Base-by-base conservation (phyloP, 1,284 basidiomycete species). In the Rhodotorula sp. region DNA sequence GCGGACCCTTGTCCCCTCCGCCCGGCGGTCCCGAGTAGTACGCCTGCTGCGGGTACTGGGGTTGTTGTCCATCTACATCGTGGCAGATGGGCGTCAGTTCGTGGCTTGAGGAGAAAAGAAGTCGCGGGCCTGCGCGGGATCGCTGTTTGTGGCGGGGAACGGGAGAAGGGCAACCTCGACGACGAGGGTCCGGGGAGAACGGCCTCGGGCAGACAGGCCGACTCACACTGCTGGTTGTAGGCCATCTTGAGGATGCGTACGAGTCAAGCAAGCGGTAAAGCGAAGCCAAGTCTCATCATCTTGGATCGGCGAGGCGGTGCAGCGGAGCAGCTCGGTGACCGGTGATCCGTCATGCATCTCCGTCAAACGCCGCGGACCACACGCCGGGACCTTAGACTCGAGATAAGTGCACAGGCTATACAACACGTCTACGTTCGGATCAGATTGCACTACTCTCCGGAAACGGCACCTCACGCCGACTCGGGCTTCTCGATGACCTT, bases 11-110 rank as follows among this genome's bases (percentile, higher is more conserved):
- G 34, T 56, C 65, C 26, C 59, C 67, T 23, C 60, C 57, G 19
- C 58, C 60, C n/a, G 23, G 43, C 34, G 50, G 31, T 16, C 62
- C 58, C 28, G 18, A 45, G 52, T 55, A 34, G 50, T 73, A 71
- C 1, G 69, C 69, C 57, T 70, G 69, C 31, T 63, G 72, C 14
- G 72, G 72, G 23, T 70, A 69, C 50, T 73, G 72, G 2, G 72
- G 69, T 38, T 71, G 66, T 71, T 31, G 14, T 3, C 2, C 38
- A 26, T 18, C 45, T n/a, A 5, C 0, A 10, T 0, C 21, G 8
- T 5, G 4, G 64, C n/a, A 5, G 45, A 47, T n/a, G 14, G 15
- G 26, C 16, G 23, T 28, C 21, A 19, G 50, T 26, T 18, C n/a
- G n/a, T 28, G n/a, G 54, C 21, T 15, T 6, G 2, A 14, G n/a